Base-by-base conservation (phyloP, 106 monocot species). In the Phalaenopsis equestris region DNA sequence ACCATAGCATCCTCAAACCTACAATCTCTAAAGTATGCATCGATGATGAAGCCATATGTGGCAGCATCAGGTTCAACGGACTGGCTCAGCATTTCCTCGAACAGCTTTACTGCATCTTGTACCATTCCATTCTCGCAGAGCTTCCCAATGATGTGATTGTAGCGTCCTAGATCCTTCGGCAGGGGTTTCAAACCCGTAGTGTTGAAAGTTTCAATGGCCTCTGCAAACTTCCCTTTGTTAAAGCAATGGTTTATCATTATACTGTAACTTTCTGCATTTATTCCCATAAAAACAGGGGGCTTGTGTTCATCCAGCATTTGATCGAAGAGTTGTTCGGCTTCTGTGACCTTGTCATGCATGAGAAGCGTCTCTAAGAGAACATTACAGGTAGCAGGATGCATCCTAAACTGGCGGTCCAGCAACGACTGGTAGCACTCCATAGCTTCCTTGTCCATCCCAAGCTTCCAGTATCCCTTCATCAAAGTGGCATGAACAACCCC, bases 391-490 rank as follows among this genome's bases (percentile, higher is more conserved):
- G 73, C 87, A 2, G 90, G 79, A 18, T 61, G 88, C 95, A 95
- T 95, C 84, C 87, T 90, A 78, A 95, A 95, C 72, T 90, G 68
- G 48, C 84, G 79, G 36, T 87, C 92, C 6, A 92, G 81, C 17
- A 90, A 78, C 2, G 86, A 89, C 73, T 95, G 92, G 80, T 95
- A 95, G 6, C 86, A 90, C 38, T 87, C 89, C 95, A 95, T 92
- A 56, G 95, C 95, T 70, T 95, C 92, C 80, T 89, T 92, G 47
- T 90, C 95, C 90, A 83, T 89, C 12, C 86, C 92, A 17, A 73
- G 82, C 76, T 92, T 87, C 85, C 86, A 95, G 82, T 92, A 90
- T 0, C 83, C 90, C 75, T 92, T 90, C 95, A 95, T 95, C 65
- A 95, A 55, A 1, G 92, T 92, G 23, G 86, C 84, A 16, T 92